Evolutionary conservation across 2,329 filamentous ascomycete genomes (phyloP).

Genomic region (Sarocladium kiliense): DNA sequence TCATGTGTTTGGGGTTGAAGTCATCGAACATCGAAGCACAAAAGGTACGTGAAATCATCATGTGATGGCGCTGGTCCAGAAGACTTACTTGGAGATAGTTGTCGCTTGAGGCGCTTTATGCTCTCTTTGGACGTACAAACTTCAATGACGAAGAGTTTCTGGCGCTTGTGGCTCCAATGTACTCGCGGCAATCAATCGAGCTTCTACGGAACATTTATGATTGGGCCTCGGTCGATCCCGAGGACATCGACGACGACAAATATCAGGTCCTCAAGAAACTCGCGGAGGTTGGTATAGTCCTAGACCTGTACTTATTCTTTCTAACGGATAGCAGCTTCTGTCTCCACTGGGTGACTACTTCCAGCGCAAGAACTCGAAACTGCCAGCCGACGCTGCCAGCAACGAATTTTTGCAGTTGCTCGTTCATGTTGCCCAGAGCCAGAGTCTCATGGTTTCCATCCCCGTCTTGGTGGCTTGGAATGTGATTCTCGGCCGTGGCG

Average conservation of each 20-base stretch:
- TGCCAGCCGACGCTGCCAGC: slow-evolving; percentile 61
- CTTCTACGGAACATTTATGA: slow-evolving; percentile 71
- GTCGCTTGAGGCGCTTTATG: slow-evolving; percentile 77
- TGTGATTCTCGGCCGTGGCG: slow-evolving; percentile 54
- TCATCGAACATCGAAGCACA: slow-evolving; percentile 67
- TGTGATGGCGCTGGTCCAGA: too few relatives aligned
- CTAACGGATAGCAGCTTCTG: slow-evolving; percentile 55
- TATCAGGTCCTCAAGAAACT: slow-evolving; percentile 92
- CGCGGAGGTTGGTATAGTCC: slow-evolving; percentile 61
- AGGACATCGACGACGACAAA: slow-evolving; percentile 84
- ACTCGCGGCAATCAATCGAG: slow-evolving; percentile 63
- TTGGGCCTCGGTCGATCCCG: slow-evolving; percentile 73
- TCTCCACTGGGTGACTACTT: slow-evolving; percentile 82
- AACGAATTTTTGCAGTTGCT: slow-evolving; percentile 75
- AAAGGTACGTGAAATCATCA: slow-evolving; percentile 60
- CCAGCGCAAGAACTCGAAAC: slow-evolving; percentile 65
- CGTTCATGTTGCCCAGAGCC: slow-evolving; percentile 71
- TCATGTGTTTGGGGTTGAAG: slow-evolving; percentile 67
- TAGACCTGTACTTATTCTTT: background rate
- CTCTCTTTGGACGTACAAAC: slow-evolving; percentile 69
- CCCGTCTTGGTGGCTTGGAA: slow-evolving; percentile 89
- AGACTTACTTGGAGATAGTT: slow-evolving; percentile 45
- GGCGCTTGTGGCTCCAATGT: slow-evolving; percentile 74
- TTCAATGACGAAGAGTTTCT: slow-evolving; percentile 75
- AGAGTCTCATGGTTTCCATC: slow-evolving; percentile 89